Base-by-base conservation (phyloP, 371 early-diverging fungal species). In the Mucor velutinosus region DNA sequence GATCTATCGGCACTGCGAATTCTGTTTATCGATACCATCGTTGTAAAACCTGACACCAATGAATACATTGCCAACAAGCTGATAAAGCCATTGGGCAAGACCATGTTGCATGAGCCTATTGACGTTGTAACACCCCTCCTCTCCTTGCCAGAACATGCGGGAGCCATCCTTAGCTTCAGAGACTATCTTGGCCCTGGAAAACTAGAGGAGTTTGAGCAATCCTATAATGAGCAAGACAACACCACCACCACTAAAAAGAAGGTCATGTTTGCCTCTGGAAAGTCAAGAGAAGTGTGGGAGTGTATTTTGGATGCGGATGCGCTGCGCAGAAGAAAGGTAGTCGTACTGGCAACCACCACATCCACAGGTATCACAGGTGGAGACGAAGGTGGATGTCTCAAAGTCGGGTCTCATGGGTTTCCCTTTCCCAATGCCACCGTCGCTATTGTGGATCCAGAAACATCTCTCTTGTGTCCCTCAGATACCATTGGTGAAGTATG, bases 401-500 rank as follows among this genome's bases (percentile, higher is more conserved):
- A 66, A 25, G 77, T 81, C 0, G 76, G 77, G 0, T 83, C 89
- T 0, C 89, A 89, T 78, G 91, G 91, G 0, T 87, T 85, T 65
- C 84, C 81, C 0, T 84, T 86, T 77, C 89, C 91, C 15, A 32
- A 77, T 78, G 85, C 86, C 0, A 89, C 92, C 0, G 78, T 95
- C 10, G 92, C 92, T 1, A 88, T 95, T 56, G 94, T 95, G 0
- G 92, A 95, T 64, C 94, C 95, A 6, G 90, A 92, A 47, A 92
- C 91, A 27, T 81, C 84, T 2, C 82, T 89, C 4, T 71, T 95
- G 5, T 94, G 93, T 51, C 86, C 90, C 15, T 84, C 92, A 0
- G 88, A 92, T 67, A 81, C 86, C 0, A 85, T 95, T 33, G 96
- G 96, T 35, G 96, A 95, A 75, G 84, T 95, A 19, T 95, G 95